Percentiles rank a stretch among this genome's conserved stretches.
phyloP scores from a whole-genome alignment of 2,329 filamentous ascomycete genomes.

The Ceratocystis huliohia region DNA sequence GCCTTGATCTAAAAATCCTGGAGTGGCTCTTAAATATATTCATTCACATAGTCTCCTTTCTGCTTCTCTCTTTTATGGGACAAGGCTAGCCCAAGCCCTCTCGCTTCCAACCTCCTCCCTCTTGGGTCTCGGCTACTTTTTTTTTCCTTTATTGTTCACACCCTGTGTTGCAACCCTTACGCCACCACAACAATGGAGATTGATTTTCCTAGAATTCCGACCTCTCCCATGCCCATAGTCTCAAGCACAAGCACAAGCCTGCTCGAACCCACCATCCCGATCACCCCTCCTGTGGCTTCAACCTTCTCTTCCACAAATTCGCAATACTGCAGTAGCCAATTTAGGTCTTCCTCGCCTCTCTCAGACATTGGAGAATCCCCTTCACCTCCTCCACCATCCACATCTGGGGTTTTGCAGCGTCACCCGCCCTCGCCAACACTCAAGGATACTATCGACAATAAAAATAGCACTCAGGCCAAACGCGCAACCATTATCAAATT shows the following conservation, averaged over 20 bases:
- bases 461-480: neutral
- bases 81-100: constrained; percentile 2
- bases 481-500: neutral
- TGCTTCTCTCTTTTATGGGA: neutral
- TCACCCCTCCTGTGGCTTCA: neutral
- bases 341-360: constrained; percentile 41
- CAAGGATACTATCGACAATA: neutral
- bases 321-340: constrained; percentile 23
- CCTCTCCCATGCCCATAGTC: neutral
- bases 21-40: no score
- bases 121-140: neutral
- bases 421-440: neutral
- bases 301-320: neutral
- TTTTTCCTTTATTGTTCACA: neutral
- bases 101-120: neutral
- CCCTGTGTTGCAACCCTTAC: neutral
- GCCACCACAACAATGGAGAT: constrained; percentile 10
- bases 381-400: constrained; percentile 31
- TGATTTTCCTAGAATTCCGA: constrained; percentile 17
- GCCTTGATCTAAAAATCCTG: neutral
- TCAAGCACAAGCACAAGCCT: neutral
- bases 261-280: constrained; percentile 1
- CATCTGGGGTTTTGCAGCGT: neutral
- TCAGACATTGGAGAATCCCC: constrained; percentile 43
- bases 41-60: no score